Evolutionary conservation across 495 filamentous ascomycete genomes (phyloP).

Genomic region (Rostrohypoxylon terebratum): DNA sequence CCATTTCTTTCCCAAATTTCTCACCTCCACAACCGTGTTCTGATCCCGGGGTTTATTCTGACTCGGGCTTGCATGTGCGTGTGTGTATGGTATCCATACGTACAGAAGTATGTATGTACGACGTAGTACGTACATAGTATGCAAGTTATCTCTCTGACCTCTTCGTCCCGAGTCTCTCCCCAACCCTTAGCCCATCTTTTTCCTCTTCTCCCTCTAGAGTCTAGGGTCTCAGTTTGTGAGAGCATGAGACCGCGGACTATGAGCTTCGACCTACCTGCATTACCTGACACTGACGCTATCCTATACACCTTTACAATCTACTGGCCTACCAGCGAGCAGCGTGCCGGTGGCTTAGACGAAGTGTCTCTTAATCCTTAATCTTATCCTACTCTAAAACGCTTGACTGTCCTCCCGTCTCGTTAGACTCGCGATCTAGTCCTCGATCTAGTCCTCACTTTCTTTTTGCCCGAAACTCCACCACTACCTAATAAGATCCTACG

Average conservation of each 20-base stretch:
- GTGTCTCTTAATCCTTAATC: constrained; percentile 34
- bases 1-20: constrained; percentile 29
- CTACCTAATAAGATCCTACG: constrained; percentile 9
- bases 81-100: neutral
- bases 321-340: constrained; percentile 12
- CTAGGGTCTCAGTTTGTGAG: constrained; percentile 23
- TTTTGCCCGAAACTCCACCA: constrained; percentile 32
- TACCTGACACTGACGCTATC: neutral
- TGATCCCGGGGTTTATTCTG: constrained; percentile 29
- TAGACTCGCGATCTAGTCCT: constrained; percentile 29
- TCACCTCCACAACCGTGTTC: constrained; percentile 12
- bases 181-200: neutral
- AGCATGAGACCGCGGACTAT: constrained; percentile 36
- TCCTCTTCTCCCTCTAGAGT: constrained; percentile 7
- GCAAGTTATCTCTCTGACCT: constrained; percentile 10
- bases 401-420: constrained; percentile 27
- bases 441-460: constrained; percentile 34
- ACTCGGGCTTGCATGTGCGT: constrained; percentile 26
- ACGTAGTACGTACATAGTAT: neutral
- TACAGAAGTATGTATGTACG: constrained; percentile 5
- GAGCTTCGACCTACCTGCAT: constrained; percentile 17
- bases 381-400: constrained; percentile 26
- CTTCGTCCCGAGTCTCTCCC: neutral
- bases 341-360: constrained; percentile 28
- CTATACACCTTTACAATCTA: neutral